Conservation (phyloP, 306 rosid species). For the Potentilla sterilis region DNA sequence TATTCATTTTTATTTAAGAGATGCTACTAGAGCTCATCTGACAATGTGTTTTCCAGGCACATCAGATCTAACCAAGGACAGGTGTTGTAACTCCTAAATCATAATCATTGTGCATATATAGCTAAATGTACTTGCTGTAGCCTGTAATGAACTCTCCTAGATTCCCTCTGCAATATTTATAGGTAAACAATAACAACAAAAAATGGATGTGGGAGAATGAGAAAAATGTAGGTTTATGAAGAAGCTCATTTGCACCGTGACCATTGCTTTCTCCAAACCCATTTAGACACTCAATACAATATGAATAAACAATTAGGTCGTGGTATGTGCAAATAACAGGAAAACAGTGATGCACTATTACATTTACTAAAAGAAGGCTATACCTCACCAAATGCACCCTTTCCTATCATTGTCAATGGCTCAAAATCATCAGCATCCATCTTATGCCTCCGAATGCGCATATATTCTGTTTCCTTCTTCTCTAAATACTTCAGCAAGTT, state of each 20-base stretch:
- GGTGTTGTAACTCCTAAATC: not conserved
- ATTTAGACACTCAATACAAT: not conserved
- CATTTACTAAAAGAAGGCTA: not conserved
- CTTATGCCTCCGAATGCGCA: slow-evolving; percentile 99
- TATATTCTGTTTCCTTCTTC: slow-evolving; percentile 96
- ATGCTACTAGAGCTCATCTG: not conserved
- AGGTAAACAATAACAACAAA: not conserved
- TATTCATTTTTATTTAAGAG: not conserved
- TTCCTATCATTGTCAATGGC: slow-evolving; percentile 95
- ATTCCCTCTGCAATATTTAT: not conserved
- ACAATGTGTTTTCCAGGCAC: not conserved
- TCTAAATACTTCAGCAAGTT: slow-evolving; percentile 86
- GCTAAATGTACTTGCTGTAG: not conserved
- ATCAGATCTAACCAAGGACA: not conserved
- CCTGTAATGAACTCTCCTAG: not conserved
- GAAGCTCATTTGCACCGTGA: not conserved
- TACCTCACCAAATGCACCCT: slow-evolving; percentile 99
- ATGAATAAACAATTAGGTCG: not conserved
- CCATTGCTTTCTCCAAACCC: not conserved
- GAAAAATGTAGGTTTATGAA: not conserved
- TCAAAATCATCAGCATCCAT: slow-evolving; percentile 99
- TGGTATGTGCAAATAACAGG: not conserved
- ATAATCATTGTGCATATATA: not conserved
- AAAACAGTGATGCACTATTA: not conserved
- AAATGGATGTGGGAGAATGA: not conserved